These are phyloP conservation scores for Leishmania braziliensis DNA, from an alignment of 208 protist species.

Conservation along the genomic window DNA sequence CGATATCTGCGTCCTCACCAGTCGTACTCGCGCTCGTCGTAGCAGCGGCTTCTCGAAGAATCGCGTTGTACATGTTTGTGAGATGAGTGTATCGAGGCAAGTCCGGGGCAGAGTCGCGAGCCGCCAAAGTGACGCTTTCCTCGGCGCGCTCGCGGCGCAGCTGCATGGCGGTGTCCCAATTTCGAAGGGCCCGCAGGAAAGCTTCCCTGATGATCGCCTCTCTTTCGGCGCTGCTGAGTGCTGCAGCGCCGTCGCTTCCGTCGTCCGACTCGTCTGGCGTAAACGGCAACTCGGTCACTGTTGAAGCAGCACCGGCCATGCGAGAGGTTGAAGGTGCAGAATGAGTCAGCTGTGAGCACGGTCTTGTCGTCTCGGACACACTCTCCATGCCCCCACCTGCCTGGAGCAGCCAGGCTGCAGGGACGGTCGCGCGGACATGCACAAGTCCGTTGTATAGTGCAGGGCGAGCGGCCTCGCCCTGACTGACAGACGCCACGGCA, in stretches of 20 bases:
- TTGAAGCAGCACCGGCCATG: not conserved
- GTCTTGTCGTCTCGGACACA: not conserved
- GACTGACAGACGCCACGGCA: not conserved
- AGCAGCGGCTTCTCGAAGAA: conserved; percentile 1
- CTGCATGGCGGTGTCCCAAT: conserved; percentile 11
- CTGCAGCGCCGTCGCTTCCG: not conserved
- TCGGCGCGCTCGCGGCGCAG: not conserved
- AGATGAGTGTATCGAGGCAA: conserved; percentile 8
- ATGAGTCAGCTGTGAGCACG: not conserved
- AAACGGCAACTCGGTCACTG: not conserved
- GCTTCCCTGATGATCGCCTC: conserved; percentile 5
- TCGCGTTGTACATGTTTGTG: conserved; percentile 4
- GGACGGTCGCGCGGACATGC: conserved; percentile 19
- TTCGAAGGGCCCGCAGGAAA: conserved; percentile 2
- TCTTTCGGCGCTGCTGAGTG: conserved; percentile 1
- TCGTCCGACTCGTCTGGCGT: not conserved
- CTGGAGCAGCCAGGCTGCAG: conserved; percentile 12
- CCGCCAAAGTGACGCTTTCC: not conserved
- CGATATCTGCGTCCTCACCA: not conserved
- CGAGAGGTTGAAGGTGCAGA: not conserved
- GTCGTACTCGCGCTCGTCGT: not conserved
- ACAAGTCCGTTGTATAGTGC: conserved; percentile 21
- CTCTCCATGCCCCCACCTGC: not conserved
- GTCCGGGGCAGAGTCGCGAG: not conserved
- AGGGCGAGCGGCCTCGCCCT: not conserved